Base-by-base conservation (phyloP, 2,329 filamentous ascomycete species). In the Fusarium sp. region DNA sequence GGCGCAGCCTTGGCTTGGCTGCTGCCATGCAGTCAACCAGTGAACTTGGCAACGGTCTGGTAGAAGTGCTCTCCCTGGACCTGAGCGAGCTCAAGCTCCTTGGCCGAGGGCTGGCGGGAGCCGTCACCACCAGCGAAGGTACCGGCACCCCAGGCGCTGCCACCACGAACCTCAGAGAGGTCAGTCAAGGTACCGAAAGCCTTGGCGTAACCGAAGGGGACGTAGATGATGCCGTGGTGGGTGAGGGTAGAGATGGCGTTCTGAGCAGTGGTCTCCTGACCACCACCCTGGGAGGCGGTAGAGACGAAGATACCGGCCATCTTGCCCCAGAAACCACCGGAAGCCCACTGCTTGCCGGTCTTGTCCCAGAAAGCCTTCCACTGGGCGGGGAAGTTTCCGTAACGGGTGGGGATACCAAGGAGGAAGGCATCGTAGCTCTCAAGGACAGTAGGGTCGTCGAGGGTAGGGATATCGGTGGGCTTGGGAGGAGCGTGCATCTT, bases 331-430 rank as follows among this genome's bases (percentile, higher is more conserved):
- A 87, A 94, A 74, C 85, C 89, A 69, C 95, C 95, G 16, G 83
- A 81, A 67, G 86, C 83, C 96, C 96, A 98, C 81, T 96, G 92
- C 74, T 87, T 86, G 77, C 95, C 95, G 25, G 94, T 94, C 83
- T 88, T 88, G 86, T 99, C 96, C 92, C 94, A 97, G 87, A 94
- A 95, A 44, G 89, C 82, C 87, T 96, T 98, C 92, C 92, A 98
- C 84, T 99, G 96, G 20, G 91, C 93, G 51, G 95, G 94, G 87
- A 97, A 97, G 89, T 97, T 98, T 76, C 96, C 96, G 84, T 93
- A 99, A 74, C 96, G 90, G 54, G 96, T 99, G 65, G 96, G 96
- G 80, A 98, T 96, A 73, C 96, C 96, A 76, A 98, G 88, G 71
- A 99, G 90, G 85, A 98, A 91, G 73, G 85, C 96, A 78, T 98